phyloP scores from a whole-genome alignment of 768 basidiomycete genomes.

The Lenzites betulinus region DNA sequence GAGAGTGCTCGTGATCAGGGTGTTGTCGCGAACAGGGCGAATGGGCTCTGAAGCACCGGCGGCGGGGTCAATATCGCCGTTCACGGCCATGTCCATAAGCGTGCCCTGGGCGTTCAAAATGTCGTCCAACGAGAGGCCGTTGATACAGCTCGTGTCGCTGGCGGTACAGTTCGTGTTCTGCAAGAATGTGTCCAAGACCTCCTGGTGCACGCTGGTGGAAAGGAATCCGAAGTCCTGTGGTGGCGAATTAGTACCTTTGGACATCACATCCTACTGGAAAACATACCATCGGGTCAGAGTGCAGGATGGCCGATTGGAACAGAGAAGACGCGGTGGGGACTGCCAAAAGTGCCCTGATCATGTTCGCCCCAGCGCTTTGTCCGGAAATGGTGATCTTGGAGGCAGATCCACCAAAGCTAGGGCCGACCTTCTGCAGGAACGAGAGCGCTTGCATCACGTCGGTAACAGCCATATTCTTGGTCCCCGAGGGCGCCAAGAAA shows the following conservation, averaged over 20 bases:
- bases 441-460: conserved; percentile 67
- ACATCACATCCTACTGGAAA: not conserved
- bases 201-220: conserved; percentile 50
- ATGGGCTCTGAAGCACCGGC: conserved; percentile 59
- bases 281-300: conserved; percentile 85
- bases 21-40: conserved; percentile 67
- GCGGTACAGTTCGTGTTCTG: conserved; percentile 47
- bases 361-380: conserved; percentile 77
- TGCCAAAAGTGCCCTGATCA: conserved; percentile 78
- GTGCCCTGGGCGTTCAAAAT: conserved; percentile 57
- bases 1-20: conserved; percentile 66
- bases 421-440: conserved; percentile 58
- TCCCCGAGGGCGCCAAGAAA: conserved; percentile 69
- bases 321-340: conserved; percentile 67
- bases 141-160: conserved; percentile 51
- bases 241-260: not conserved
- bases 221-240: conserved; percentile 73
- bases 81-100: conserved; percentile 43
- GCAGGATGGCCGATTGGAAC: conserved; percentile 78
- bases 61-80: conserved; percentile 47
- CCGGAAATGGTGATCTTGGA: conserved; percentile 76
- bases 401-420: conserved; percentile 67
- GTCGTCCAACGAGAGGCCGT: conserved; percentile 46
- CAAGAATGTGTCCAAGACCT: conserved; percentile 56
- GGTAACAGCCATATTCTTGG: conserved; percentile 70